Percentiles rank a stretch among this genome's conserved stretches.
These are phyloP conservation scores for Hortiboletus rubellus DNA, from an alignment of 1,284 basidiomycete genomes.

Conservation along the genomic window DNA sequence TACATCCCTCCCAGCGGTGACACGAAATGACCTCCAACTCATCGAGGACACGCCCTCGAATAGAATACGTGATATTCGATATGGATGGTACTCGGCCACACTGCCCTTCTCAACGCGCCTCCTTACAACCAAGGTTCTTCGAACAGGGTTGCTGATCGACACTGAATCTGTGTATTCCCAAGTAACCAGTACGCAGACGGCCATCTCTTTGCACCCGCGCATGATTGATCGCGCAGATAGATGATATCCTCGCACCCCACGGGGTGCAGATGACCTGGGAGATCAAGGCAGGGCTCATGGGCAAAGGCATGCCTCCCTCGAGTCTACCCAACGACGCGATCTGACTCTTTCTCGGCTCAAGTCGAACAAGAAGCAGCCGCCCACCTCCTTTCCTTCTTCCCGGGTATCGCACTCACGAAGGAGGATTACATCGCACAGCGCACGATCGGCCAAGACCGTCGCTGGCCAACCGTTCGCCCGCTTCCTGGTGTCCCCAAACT, in stretches of 20 bases:
- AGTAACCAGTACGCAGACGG: constrained; percentile 61
- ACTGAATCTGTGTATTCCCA: constrained; percentile 73
- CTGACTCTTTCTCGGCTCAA: constrained; percentile 29
- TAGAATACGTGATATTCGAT: constrained; percentile 79
- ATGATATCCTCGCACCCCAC: constrained; percentile 69
- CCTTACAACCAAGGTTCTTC: background rate
- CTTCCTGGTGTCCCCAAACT: constrained; percentile 70
- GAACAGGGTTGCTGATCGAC: constrained; percentile 60
- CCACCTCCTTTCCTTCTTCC: constrained; percentile 73
- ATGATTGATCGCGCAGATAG: constrained; percentile 20
- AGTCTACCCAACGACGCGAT: background rate
- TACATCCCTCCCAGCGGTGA: background rate
- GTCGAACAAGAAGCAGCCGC: constrained; percentile 63
- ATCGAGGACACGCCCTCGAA: constrained; percentile 21
- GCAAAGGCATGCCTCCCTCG: constrained; percentile 57
- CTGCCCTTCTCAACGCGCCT: background rate
- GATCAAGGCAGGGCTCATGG: constrained; percentile 81
- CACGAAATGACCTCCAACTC: constrained; percentile 11
- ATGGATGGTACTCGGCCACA: constrained; percentile 61
- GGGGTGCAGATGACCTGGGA: constrained; percentile 81
- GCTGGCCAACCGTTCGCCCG: constrained; percentile 65
- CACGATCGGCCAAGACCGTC: constrained; percentile 55
- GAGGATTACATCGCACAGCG: constrained; percentile 60
- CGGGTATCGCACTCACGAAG: constrained; percentile 59
- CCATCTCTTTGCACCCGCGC: background rate